Conservation (phyloP, 2,329 filamentous ascomycete species). For the Talaromyces pinophilus region DNA sequence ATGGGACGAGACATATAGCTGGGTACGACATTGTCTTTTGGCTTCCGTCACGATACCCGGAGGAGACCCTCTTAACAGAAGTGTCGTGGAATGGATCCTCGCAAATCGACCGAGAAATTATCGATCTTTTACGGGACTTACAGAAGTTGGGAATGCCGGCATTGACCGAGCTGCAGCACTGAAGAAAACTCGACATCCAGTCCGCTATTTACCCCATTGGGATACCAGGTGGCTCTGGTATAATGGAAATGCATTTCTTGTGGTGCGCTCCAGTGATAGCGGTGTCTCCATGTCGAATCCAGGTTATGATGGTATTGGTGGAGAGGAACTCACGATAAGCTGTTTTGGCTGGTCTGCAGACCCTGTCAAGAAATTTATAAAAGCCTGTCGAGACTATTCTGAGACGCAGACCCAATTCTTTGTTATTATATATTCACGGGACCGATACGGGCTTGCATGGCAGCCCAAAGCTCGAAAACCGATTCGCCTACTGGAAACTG, state of each 20-base stretch:
- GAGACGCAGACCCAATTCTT: constrained; percentile 20
- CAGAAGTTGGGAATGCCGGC: constrained; percentile 6
- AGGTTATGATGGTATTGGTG: constrained; percentile 19
- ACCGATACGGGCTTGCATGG: constrained; percentile 22
- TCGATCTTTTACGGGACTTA: constrained; percentile 19
- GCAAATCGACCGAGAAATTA: constrained; percentile 17
- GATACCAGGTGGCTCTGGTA: constrained; percentile 19
- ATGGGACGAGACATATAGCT: constrained; percentile 12
- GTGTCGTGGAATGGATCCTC: constrained; percentile 22
- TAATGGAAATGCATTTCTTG: constrained; percentile 8
- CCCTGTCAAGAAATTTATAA: constrained; percentile 19
- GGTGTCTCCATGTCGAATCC: constrained; percentile 13
- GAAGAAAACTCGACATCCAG: constrained; percentile 19
- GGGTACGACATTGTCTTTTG: constrained; percentile 18
- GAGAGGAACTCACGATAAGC: constrained; percentile 20
- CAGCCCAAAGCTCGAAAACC: constrained; percentile 20
- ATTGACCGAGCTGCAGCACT: constrained; percentile 16
- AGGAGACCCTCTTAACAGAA: constrained; percentile 20
- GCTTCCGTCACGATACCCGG: constrained; percentile 22
- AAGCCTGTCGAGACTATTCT: constrained; percentile 18
- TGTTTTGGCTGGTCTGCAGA: constrained; percentile 22
- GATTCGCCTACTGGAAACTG: constrained; percentile 17
- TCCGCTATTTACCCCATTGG: constrained; percentile 19
- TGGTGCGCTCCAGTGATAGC: constrained; percentile 9
- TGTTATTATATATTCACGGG: constrained; percentile 20